Base-by-base conservation (phyloP, 306 rosid species). In the Canavalia ensiformis region DNA sequence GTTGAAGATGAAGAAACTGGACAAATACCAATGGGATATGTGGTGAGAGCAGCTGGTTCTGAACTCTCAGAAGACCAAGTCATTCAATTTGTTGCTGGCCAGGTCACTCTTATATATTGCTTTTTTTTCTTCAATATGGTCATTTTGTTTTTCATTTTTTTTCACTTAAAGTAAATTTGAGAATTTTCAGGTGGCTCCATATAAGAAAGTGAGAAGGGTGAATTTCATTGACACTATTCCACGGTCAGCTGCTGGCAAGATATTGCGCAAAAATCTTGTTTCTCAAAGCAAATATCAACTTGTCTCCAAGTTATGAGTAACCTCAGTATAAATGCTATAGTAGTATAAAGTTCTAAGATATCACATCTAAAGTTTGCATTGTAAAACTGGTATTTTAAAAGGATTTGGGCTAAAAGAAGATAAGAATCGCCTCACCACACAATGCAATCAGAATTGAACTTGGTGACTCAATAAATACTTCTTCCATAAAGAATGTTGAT, bases 11-110 rank as follows among this genome's bases (percentile, higher is more conserved):
- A 86, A 79, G 97, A 85, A 81, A 87, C 92, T 45, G 98, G 98
- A 11, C 88, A 94, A 85, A 92, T 94, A 86, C 97, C 98, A 68
- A 89, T 91, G 92, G 98, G 97, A 2, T 91, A 88, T 84, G 94
- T 91, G 76, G 98, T 91, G 58, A 90, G 84, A 88, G 84, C 88
- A 72, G 81, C 78, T 44, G 87, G 71, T 69, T 79, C 90, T 62
- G 72, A 87, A 10, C 92, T 94, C 78, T 80, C 88, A 3, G 89
- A 88, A 87, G 90, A 87, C 73, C 90, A 91, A 82, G 87, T 94
- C 83, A 91, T 94, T 80, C 90, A 94, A 81, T 94, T 85, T 84
- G 98, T 90, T 8, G 91, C 97, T 13, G 30, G 82, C 68, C 98
- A 89, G 95, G 98, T 94, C 4, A 52, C 74, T 71, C 79, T 47